Base-by-base conservation (phyloP, 257 asterid genomes). In the Phtheirospermum japonicum region DNA sequence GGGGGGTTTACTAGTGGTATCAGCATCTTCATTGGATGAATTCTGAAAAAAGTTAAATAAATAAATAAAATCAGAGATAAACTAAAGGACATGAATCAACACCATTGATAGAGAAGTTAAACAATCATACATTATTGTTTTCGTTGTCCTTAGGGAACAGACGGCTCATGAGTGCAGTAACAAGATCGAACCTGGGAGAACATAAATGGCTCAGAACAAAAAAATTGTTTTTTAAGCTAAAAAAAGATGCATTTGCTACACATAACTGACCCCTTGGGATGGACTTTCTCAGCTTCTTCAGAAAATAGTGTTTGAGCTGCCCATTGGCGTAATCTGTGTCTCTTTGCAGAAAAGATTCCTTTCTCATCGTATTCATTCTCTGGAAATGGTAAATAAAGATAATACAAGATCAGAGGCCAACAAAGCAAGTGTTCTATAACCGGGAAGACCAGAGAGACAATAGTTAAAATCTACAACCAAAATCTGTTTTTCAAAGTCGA, bases 181-280 rank as follows among this genome's bases (percentile, higher is more conserved):
- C 82, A 76, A 80, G 71, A 81, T 85, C 87, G 59, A 65, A 65
- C 92, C 95, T 90, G 95, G 69, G 60, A 66, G 69, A 65, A 49
- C 55, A 49, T 11, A 58, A 67, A 63, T 64, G 54, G 71, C 31
- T 71, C 66, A 59, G 10, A 39, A n/a, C n/a, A 70, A 65, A 53
- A 62, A 69, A 57, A 12, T 49, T 50, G 57, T 43, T 39, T 4
- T 39, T 50, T 50, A 50, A 48, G 45, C 56, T 64, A 60, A 19
- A 36, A 50, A 55, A 74, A 67, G 48, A 74, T 56, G 61, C 49
- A 67, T 39, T 17, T 36, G 40, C 7, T 20, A 40, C 28, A 61
- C 59, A 23, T 73, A 53, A 61, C 83, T 69, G 60, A 87, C 97
- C 88, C 84, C 58, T 74, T 70, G 40, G 80, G 75, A 65, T 62